Evolutionary conservation across 2,329 filamentous ascomycete genomes (phyloP).

Genomic region (Triangularia setosa): DNA sequence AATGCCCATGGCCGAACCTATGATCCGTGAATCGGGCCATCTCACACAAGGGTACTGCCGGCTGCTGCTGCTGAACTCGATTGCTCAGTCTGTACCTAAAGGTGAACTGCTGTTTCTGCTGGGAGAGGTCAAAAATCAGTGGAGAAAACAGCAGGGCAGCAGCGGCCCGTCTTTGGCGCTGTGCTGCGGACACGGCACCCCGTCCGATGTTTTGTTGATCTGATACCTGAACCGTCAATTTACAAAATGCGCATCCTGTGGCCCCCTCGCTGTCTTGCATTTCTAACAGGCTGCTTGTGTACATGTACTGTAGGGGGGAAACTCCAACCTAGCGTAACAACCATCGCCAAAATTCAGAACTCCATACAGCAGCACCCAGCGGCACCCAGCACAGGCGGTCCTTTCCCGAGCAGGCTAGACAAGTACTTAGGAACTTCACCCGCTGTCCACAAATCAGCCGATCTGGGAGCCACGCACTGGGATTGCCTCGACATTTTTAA

Average conservation of each 20-base stretch:
- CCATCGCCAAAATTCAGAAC: not conserved
- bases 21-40: not conserved
- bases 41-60: not conserved
- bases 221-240: not conserved
- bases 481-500: not conserved
- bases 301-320: not conserved
- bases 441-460: not conserved
- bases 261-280: too few relatives aligned
- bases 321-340: not conserved
- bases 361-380: not conserved
- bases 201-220: not conserved
- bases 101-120: not conserved
- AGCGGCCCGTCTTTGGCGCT: not conserved
- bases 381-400: not conserved
- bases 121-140: not conserved
- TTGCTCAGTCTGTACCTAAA: too few relatives aligned
- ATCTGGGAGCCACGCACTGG: not conserved
- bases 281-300: too few relatives aligned
- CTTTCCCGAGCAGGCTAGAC: not conserved
- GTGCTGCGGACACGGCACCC: not conserved
- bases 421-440: not conserved
- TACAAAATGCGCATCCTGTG: not conserved
- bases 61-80: not conserved
- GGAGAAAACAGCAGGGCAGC: not conserved
- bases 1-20: not conserved